Conservation (phyloP, 139 green algal genomes). For the Asterochloris erici region DNA sequence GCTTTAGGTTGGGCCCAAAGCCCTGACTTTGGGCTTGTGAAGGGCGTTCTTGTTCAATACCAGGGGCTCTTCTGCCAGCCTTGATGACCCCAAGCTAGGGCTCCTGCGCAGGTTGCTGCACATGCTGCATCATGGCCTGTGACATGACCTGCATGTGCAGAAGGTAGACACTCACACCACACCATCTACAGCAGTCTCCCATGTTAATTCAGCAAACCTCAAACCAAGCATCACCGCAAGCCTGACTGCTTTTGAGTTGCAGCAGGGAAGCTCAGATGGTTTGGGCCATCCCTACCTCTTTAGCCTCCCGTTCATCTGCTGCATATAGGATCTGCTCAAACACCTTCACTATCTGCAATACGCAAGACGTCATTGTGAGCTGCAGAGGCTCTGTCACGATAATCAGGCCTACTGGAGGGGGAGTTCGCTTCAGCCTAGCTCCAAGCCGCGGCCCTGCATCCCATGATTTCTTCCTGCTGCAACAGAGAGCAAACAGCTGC, state of each 20-base stretch:
- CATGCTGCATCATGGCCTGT: not conserved
- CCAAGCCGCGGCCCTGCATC: too few species aligned
- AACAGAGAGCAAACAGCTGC: too few species aligned
- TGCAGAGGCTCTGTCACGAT: too few species aligned
- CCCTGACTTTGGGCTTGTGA: too few species aligned
- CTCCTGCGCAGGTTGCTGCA: not conserved
- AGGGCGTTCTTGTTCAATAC: too few species aligned
- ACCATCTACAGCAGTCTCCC: not conserved
- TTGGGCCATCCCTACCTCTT: slow-evolving; percentile 15
- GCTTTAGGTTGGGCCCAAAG: too few species aligned
- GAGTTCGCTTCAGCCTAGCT: too few species aligned
- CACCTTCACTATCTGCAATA: slow-evolving; percentile 47
- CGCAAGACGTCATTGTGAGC: not conserved
- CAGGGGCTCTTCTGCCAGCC: too few species aligned
- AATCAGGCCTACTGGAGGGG: too few species aligned
- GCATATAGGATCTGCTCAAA: slow-evolving; percentile 84
- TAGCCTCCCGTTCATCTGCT: slow-evolving; percentile 64
- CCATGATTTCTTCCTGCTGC: too few species aligned
- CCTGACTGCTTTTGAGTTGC: not conserved
- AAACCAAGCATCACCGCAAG: not conserved
- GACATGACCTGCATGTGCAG: not conserved
- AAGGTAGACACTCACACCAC: not conserved
- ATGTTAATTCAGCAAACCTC: not conserved
- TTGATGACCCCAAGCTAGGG: too few species aligned
- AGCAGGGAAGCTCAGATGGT: not conserved